These are phyloP conservation scores for Rhytidiadelphus loreus DNA, from an alignment of 225 moss, liverwort and hornwort genomes.

Conservation along the genomic window DNA sequence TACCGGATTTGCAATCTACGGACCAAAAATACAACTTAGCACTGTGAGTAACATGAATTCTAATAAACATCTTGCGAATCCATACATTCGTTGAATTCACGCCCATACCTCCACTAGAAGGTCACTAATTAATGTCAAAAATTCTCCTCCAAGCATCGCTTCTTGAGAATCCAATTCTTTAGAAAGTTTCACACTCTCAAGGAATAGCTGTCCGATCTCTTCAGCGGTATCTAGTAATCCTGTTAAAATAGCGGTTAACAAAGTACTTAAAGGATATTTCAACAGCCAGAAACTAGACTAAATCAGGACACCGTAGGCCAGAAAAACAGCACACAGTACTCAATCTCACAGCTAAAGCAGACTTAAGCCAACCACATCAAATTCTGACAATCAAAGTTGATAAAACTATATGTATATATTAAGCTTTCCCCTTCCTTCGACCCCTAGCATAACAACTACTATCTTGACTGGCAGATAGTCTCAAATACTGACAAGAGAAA, in stretches of 20 bases:
- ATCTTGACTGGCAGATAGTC: neutral
- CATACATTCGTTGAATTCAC: neutral
- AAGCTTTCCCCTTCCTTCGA: neutral
- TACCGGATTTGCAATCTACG: neutral
- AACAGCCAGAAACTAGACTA: neutral
- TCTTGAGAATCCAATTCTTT: slow-evolving; percentile 70
- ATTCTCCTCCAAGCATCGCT: slow-evolving; percentile 94
- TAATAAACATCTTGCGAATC: neutral
- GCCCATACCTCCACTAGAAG: slow-evolving; percentile 66
- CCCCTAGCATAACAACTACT: neutral
- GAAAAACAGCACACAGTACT: neutral
- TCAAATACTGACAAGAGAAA: neutral
- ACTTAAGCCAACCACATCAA: neutral
- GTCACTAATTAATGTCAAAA: slow-evolving; percentile 65
- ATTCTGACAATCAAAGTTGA: neutral
- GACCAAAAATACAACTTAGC: neutral
- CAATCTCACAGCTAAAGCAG: neutral
- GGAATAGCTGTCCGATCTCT: slow-evolving; percentile 57
- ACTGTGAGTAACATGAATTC: neutral
- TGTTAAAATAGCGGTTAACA: slow-evolving; percentile 12
- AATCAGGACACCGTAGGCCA: neutral
- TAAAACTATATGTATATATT: neutral
- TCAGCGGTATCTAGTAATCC: slow-evolving; percentile 44
- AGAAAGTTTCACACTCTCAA: slow-evolving; percentile 81
- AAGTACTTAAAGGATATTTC: neutral